A percentile compares a stretch with the other conserved stretches of the same genome.
These are phyloP conservation scores for Chloropicon primus DNA, from an alignment of 139 green algal genomes.

Conservation along the genomic window DNA sequence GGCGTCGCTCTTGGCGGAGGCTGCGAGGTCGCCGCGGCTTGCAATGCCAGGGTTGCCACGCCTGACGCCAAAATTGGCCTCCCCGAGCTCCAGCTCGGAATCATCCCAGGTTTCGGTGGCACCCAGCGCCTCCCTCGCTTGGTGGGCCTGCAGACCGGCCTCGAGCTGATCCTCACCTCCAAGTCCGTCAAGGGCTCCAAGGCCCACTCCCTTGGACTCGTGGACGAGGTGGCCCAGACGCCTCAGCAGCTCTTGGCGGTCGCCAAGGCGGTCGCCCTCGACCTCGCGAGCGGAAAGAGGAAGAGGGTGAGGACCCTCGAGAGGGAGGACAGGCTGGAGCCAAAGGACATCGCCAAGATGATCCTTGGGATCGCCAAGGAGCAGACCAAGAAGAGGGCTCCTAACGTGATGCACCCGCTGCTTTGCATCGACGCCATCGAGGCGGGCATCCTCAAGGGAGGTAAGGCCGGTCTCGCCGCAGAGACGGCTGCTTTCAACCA, in stretches of 20 bases:
- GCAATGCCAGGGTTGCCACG: constrained; percentile 30
- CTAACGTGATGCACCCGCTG: constrained; percentile 68
- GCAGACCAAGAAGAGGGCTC: constrained; percentile 30
- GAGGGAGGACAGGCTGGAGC: constrained; percentile 55
- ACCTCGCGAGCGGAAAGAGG: constrained; percentile 51
- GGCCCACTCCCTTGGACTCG: constrained; percentile 62
- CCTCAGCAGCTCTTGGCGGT: constrained; percentile 40
- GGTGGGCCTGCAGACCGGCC: constrained; percentile 76
- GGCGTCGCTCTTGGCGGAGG: constrained; percentile 80
- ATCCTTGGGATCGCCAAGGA: constrained; percentile 69
- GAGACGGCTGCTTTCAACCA: constrained; percentile 39
- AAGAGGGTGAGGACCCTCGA: constrained; percentile 36
- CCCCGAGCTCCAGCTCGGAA: constrained; percentile 89
- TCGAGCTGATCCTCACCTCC: constrained; percentile 90
- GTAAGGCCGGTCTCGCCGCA: constrained; percentile 47
- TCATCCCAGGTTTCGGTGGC: constrained; percentile 95
- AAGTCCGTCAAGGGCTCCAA: constrained; percentile 36
- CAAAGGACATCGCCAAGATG: constrained; percentile 48
- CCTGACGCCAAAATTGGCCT: constrained; percentile 69
- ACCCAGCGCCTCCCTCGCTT: constrained; percentile 90
- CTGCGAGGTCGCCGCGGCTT: constrained; percentile 85
- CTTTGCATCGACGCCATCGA: constrained; percentile 86
- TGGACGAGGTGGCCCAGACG: constrained; percentile 55
- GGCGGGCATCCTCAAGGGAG: constrained; percentile 61
- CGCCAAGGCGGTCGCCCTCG: constrained; percentile 50